Evolutionary conservation across 2,329 filamentous ascomycete genomes (phyloP), one percentile per base, ranked within the genome.

Genomic region (Clonostachys byssicola): DNA sequence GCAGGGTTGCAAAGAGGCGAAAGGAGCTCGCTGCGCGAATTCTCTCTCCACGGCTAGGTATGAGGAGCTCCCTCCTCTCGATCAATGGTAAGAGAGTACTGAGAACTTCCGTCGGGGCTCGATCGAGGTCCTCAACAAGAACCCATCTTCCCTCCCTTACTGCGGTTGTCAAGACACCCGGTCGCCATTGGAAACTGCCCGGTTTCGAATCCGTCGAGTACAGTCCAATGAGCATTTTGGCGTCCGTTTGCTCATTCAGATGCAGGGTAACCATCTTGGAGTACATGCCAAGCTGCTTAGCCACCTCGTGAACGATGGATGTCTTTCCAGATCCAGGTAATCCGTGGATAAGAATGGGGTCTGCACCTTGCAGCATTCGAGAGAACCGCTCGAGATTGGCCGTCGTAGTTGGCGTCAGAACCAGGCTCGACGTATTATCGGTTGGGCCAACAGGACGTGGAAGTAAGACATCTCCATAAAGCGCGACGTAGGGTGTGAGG

Each of bases 241-340:
- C 92, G 67, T 99, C 94, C 3, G 92, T 97, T 66, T 99, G 95
- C 66, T 97, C 94, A 62, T 99, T 99, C 34, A 99, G 74, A 66
- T 99, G 92, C 33, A 99, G 75, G 5, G 92, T 97, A 45, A 99
- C 87, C 83, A 99, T 91, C 49, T 81, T 82, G 6, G 85, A 80
- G 18, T 88, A 81, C 67, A 89, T 89, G 51, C 88, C 88, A 47
- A 97, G 80, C 55, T 86, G 81, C 57, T 81, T 81, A 20, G 92
- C 92, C 50, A 92, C 79, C 62, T 96, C 86, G 53, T 89, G 87
- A 13, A 95, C 81, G 17, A 95, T 68, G 1, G 89, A 84, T 0
- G 94, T 96, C 72, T 99, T 99, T 44, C 94, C 94, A 34, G 88
- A 88, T 17, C 95, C 92, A 8, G 92, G 81, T 13, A 89, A 73